Base-by-base conservation (phyloP, 768 basidiomycete species). In the Boletus subparvulus region DNA sequence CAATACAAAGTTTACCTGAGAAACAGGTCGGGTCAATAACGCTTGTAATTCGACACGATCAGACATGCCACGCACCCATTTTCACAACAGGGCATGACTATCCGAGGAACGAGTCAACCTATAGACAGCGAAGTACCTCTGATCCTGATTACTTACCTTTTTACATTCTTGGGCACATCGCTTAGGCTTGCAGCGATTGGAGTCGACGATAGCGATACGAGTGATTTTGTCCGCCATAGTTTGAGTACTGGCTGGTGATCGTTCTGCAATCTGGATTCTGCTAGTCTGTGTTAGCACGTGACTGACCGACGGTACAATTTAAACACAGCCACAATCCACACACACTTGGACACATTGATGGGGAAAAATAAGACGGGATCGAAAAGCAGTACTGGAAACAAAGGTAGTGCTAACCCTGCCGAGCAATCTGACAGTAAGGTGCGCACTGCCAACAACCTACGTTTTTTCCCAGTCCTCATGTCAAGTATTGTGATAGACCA, bases 111-210 rank as follows among this genome's bases (percentile, higher is more conserved):
- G 3, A 26, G 61, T 61, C 48, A 55, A 43, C 42, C 14, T 28
- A 8, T 30, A 16, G 55, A 53, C 36, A 61, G 67, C 36, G 9
- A 24, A 14, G 30, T 30, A 33, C 26, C 3, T 30, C 30, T 50
- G 45, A 60, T 63, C 49, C 24, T 45, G 37, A 56, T 61, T 45
- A 14, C 61, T 55, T 61, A 88, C 92, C 80, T 98, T 96, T 82
- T 96, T 98, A 77, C 97, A 99, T 76, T 98, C 97, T 70, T 96
- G 95, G 26, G 94, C 90, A 65, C 93, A 94, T 75, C 92, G 80
- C 75, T 99, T 98, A 19, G 97, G 97, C 71, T 97, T 96, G 79
- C 96, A 98, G 53, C 86, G 83, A 78, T 95, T 94, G 10, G 88
- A 65, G 71, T 94, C 90, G 62, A 93, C 91, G 67, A 98, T 94